Evolutionary conservation across 108 stramenopile species (phyloP).

Genomic region (Cyclostephanos tholiformis): DNA sequence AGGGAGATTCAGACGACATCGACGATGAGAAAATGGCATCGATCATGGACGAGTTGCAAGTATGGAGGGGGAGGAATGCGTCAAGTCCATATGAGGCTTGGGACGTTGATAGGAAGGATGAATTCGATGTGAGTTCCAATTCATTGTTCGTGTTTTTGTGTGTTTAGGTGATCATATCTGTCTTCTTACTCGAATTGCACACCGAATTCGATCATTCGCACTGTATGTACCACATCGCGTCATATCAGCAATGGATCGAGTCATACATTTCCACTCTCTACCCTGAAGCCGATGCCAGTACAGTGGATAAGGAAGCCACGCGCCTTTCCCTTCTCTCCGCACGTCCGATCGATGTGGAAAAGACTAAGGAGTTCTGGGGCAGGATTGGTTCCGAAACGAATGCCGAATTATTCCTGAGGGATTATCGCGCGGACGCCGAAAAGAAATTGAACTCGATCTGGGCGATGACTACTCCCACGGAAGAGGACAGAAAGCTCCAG

Average conservation of each 20-base stretch:
- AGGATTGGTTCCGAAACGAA: constrained; percentile 61
- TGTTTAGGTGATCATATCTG: not conserved
- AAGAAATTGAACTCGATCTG: constrained; percentile 33
- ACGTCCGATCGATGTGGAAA: constrained; percentile 58
- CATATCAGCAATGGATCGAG: constrained; percentile 63
- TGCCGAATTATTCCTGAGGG: constrained; percentile 67
- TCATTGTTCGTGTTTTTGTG: not conserved
- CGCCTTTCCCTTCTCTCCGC: constrained; percentile 67
- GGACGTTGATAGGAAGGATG: constrained; percentile 57
- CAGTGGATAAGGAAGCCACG: constrained; percentile 74
- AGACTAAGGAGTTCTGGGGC: constrained; percentile 73
- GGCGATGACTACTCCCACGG: constrained; percentile 16
- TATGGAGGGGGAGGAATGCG: constrained; percentile 65
- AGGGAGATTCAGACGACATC: constrained; percentile 22
- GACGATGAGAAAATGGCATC: constrained; percentile 37
- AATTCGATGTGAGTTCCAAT: constrained; percentile 65
- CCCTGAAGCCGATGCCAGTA: constrained; percentile 52
- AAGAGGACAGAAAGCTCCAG: constrained; percentile 20
- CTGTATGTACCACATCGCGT: too few species aligned
- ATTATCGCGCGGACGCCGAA: constrained; percentile 36
- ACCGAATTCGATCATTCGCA: not conserved
- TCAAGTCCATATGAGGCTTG: constrained; percentile 66
- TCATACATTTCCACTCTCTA: constrained; percentile 59
- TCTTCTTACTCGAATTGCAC: constrained; percentile 9
- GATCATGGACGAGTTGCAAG: constrained; percentile 73